Evolutionary conservation across 2,329 filamentous ascomycete species (phyloP), one percentile per base, ranked within the genome.

Genomic region (Aspergillus latus): DNA sequence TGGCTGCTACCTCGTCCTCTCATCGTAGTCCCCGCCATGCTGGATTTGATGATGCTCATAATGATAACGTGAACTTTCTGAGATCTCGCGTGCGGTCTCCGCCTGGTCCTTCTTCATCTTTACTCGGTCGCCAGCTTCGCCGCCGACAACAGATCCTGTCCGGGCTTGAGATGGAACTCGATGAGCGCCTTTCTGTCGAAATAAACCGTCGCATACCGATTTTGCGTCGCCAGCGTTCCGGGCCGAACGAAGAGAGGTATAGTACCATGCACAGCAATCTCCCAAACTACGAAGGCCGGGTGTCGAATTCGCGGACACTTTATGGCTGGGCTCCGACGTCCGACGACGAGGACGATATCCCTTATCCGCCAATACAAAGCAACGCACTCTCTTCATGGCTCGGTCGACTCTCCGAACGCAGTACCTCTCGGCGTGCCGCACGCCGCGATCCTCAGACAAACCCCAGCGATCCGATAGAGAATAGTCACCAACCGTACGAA

Each of bases 321-420:
- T 85, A 86, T 69, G 83, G 84, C 67, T 86, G 84, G 84, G 82
- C 82, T 34, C 83, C 83, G 8, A 76, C 76, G 7, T 72, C 74
- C 34, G 72, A 74, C 49, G 67, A 72, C 13, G 71, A 74, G 9
- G 68, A 68, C 13, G 68, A 70, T 40, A 62, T 64, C 30, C 60
- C 66, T 26, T 65, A 70, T 44, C 70, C 71, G 29, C 64, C 65
- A 32, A 59, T 71, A 30, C 68, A 68, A 28, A 62, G 62, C 52
- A 63, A 54, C 59, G 66, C 62, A 58, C 65, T 62, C 54, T 62
- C 54, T 46, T 67, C 57, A 29, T 69, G 66, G 68, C 65, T 66
- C 59, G 65, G 64, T n/a, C 59, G 64, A 21, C 52, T 64, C 36
- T 61, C 65, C 51, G 66, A 69, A 56, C 67, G 66, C 42, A 64